Percentiles rank a stretch among this genome's conserved stretches.
Conservation (phyloP, 768 basidiomycete genomes). For the Amanita muscaria region DNA sequence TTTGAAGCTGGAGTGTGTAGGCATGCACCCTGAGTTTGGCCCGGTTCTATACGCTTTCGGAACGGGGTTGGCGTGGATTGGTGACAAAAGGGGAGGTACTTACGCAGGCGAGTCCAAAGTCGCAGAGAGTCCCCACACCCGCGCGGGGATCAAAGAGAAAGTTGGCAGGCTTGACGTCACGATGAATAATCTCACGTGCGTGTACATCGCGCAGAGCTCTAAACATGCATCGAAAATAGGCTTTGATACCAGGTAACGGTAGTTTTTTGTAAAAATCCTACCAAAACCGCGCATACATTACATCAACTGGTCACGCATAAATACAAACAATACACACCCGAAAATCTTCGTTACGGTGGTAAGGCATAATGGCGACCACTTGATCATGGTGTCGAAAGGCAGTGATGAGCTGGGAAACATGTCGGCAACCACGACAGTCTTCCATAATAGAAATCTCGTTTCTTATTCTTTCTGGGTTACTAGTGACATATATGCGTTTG, state of each 20-base stretch:
- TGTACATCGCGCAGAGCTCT: conserved; percentile 87
- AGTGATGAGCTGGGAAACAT: conserved; percentile 89
- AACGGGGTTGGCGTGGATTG: neutral
- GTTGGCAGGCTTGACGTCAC: conserved; percentile 97
- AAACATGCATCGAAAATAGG: conserved; percentile 87
- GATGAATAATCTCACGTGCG: conserved; percentile 79
- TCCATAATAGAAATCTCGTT: conserved; percentile 93
- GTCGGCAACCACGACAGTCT: conserved; percentile 73
- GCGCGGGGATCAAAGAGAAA: conserved; percentile 87
- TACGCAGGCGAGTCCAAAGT: conserved; percentile 94
- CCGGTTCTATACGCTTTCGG: conserved; percentile 46
- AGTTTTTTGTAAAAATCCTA: conserved; percentile 75
- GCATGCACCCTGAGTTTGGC: conserved; percentile 47
- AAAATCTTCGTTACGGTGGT: conserved; percentile 88
- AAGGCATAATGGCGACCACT: conserved; percentile 91
- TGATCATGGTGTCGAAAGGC: conserved; percentile 90
- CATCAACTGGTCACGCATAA: neutral
- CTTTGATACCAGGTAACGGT: conserved; percentile 67
- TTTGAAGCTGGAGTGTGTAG: conserved; percentile 65
- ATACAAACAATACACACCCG: conserved; percentile 45
- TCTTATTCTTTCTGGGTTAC: conserved; percentile 82
- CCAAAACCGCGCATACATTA: neutral
- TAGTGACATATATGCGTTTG: conserved; percentile 96
- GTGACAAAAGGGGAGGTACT: conserved; percentile 16
- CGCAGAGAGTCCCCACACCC: conserved; percentile 79